These are phyloP conservation scores for Lachnellula occidentalis DNA, from an alignment of 2,329 filamentous ascomycete species.

Conservation along the genomic window DNA sequence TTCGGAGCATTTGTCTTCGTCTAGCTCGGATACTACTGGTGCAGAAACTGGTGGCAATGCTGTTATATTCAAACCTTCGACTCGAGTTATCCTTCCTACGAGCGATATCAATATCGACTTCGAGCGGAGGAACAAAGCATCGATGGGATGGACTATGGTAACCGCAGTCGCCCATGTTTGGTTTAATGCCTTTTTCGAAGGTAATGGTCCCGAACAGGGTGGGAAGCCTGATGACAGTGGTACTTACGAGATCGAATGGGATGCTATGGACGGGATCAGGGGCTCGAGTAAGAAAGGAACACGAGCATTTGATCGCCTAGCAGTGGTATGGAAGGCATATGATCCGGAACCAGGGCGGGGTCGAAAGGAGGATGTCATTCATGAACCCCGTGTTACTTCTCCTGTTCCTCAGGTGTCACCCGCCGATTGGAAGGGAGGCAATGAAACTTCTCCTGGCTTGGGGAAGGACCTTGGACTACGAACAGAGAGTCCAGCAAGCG, in stretches of 20 bases:
- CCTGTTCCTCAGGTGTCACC: slow-evolving; percentile 60
- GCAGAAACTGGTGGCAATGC: slow-evolving; percentile 59
- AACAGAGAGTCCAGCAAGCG: slow-evolving; percentile 58
- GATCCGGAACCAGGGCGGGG: slow-evolving; percentile 23
- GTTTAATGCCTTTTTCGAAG: slow-evolving; percentile 96
- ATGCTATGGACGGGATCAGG: slow-evolving; percentile 89
- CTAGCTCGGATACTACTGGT: slow-evolving; percentile 29
- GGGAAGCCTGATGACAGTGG: slow-evolving; percentile 65
- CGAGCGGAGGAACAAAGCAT: slow-evolving; percentile 76
- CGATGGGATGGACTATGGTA: slow-evolving; percentile 79
- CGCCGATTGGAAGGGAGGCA: slow-evolving; percentile 69
- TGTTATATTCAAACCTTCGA: slow-evolving; percentile 70
- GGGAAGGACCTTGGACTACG: slow-evolving; percentile 65
- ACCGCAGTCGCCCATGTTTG: slow-evolving; percentile 91
- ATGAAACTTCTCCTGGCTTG: slow-evolving; percentile 40
- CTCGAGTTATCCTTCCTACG: slow-evolving; percentile 65
- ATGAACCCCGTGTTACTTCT: slow-evolving; percentile 60
- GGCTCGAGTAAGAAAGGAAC: slow-evolving; percentile 79
- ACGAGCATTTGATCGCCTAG: slow-evolving; percentile 72
- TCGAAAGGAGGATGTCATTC: slow-evolving; percentile 42
- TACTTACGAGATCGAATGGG: slow-evolving; percentile 67
- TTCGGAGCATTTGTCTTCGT: slow-evolving; percentile 1
- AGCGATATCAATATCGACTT: slow-evolving; percentile 89
- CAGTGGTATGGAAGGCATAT: slow-evolving; percentile 71
- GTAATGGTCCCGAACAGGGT: slow-evolving; percentile 62